These are phyloP conservation scores for Dryadomyces quercus-mongolicae DNA, from an alignment of 2,329 filamentous ascomycete genomes.

Conservation along the genomic window DNA sequence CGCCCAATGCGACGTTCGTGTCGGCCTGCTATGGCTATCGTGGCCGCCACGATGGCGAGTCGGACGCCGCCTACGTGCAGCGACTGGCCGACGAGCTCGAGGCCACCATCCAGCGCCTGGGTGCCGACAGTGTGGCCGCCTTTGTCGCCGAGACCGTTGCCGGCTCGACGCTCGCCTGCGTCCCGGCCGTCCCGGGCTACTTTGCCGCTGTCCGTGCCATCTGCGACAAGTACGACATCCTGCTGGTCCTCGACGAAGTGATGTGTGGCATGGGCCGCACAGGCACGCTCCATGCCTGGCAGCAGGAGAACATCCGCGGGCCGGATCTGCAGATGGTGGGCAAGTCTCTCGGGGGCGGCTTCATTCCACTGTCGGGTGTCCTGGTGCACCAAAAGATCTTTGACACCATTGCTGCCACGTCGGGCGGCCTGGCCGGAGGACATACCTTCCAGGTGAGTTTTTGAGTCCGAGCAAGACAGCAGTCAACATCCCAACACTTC, in stretches of 20 bases:
- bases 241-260: slow-evolving; percentile 70
- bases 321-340: slow-evolving; percentile 55
- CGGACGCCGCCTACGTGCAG: slow-evolving; percentile 40
- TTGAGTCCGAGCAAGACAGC: no score
- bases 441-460: no score
- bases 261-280: slow-evolving; percentile 56
- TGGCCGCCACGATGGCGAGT: slow-evolving; percentile 28
- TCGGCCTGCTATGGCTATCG: slow-evolving; percentile 57
- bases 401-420: slow-evolving; percentile 18
- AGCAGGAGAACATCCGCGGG: slow-evolving; percentile 31
- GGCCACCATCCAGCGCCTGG: slow-evolving; percentile 46
- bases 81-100: slow-evolving; percentile 51
- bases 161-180: slow-evolving; percentile 58
- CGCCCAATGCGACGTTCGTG: slow-evolving; percentile 47
- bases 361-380: slow-evolving; percentile 47
- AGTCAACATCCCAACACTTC: no score
- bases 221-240: slow-evolving; percentile 57
- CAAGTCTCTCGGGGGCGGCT: slow-evolving; percentile 55
- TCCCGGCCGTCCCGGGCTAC: slow-evolving; percentile 55
- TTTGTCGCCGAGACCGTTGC: slow-evolving; percentile 59
- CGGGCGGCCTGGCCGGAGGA: no score
- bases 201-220: slow-evolving; percentile 54
- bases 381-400: slow-evolving; percentile 42
- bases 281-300: slow-evolving; percentile 49
- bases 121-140: slow-evolving; percentile 49